Base-by-base conservation (phyloP, 2,329 filamentous ascomycete species). In the Plectosphaerella plurivora region DNA sequence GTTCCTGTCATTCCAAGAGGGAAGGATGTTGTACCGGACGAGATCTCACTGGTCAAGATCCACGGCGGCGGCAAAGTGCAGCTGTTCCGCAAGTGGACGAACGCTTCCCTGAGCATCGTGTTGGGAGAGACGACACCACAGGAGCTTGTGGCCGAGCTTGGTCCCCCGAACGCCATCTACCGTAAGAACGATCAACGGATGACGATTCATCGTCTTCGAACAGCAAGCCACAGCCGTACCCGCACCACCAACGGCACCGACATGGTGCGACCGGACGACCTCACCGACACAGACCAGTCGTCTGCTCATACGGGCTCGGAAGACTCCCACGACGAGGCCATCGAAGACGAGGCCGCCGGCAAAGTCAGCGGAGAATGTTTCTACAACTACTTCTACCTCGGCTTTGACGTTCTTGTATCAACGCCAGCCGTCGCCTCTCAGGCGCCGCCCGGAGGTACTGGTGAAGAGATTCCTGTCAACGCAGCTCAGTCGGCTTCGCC, bases 321-420 rank as follows among this genome's bases (percentile, higher is more conserved):
- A 62, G 87, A 89, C 24, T 79, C 78, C 20, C 79, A 77, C 35
- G 76, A 81, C 20, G 81, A 81, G 53, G 79, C 73, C 3, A 66
- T 83, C 15, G 79, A 83, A 44, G 84, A 84, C 28, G 79, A 82
- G 28, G 65, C 73, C 4, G 72, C 74, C 1, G 73, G 75, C 57
- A 73, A 77, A 66, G 59, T 84, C 4, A 82, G 84, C 1, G 81
- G 84, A 4, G 90, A 95, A 65, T 91, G 87, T 58, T 99, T 97
- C 67, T 97, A 94, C 71, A 97, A 97, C 67, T 99, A 99, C 68
- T 99, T 97, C 65, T 88, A 93, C 59, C 86, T 96, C 56, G 94
- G 94, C 2, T 95, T 99, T 64, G 94, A 99, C 68, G 82, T 97
- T 10, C 78, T 97, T 5, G 82, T 99, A n/a, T 96, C 93, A 1